Evolutionary conservation across 2,329 filamentous ascomycete genomes (phyloP).

Genomic region (Colletotrichum echinochloae): DNA sequence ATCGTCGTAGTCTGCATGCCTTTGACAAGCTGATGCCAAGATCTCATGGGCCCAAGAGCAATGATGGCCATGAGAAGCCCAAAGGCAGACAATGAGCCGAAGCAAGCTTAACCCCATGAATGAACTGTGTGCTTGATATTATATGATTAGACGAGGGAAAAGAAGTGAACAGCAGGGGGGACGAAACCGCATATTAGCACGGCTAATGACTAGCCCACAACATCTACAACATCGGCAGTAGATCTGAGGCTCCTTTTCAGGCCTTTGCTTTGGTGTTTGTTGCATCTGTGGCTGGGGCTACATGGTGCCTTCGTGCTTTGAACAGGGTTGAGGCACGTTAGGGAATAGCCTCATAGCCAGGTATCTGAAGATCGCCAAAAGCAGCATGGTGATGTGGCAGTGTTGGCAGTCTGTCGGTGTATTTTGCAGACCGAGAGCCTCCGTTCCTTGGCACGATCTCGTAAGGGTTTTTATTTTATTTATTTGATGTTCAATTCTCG

Average conservation of each 20-base stretch:
- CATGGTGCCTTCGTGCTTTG: background rate
- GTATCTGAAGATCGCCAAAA: no score
- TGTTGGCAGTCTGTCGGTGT: background rate
- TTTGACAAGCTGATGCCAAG: background rate
- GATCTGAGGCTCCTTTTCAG: background rate
- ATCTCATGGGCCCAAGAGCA: background rate
- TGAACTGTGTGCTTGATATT: background rate
- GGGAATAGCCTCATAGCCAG: no score
- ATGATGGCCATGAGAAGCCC: background rate
- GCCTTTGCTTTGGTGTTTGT: conserved; percentile 1
- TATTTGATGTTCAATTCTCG: background rate
- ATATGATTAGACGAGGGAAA: background rate
- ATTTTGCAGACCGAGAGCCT: background rate
- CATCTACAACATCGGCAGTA: conserved; percentile 26
- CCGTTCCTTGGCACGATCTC: background rate
- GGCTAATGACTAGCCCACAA: conserved; percentile 8
- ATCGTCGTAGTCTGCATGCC: background rate
- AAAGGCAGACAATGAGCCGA: background rate
- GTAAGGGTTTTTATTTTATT: no score
- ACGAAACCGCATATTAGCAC: background rate
- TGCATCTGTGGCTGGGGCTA: background rate
- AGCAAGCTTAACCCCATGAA: no score
- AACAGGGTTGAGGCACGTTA: background rate
- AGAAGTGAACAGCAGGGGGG: background rate
- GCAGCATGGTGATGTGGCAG: no score